Evolutionary conservation across 176 grass and related monocot species (phyloP).

Genomic region (maize (Zea mays)): DNA sequence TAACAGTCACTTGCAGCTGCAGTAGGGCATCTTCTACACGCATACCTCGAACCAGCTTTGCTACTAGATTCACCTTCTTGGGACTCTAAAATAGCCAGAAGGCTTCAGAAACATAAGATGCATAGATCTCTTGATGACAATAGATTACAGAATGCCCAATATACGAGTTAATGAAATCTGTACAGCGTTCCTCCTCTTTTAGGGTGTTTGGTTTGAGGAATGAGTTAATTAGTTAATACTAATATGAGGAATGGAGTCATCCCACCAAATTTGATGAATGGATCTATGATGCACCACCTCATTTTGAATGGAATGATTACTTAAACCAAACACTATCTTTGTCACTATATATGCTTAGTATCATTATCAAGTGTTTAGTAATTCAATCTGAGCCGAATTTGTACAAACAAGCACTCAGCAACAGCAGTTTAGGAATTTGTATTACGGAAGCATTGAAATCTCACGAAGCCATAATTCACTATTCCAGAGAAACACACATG

Average conservation of each 20-base stretch:
- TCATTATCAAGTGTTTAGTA: background rate
- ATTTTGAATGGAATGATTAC: too few species aligned
- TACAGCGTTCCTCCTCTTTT: background rate
- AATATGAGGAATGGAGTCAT: too few species aligned
- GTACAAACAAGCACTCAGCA: background rate
- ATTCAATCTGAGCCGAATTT: slow-evolving; percentile 1
- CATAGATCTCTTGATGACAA: background rate
- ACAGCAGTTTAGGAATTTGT: background rate
- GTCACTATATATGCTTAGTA: background rate
- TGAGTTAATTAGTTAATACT: too few species aligned
- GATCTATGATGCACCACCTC: too few species aligned
- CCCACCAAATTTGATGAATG: too few species aligned
- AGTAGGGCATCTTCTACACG: slow-evolving; percentile 22
- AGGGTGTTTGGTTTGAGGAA: too few species aligned
- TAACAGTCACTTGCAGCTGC: slow-evolving; percentile 92
- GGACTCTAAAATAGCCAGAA: slow-evolving; percentile 67
- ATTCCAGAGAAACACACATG: background rate
- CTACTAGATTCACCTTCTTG: slow-evolving; percentile 63
- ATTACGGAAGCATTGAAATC: background rate
- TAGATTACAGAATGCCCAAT: background rate
- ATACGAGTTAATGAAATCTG: background rate
- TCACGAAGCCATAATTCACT: background rate
- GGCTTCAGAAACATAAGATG: background rate
- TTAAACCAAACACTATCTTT: background rate
- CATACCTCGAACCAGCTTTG: slow-evolving; percentile 3